Evolutionary conservation across 257 asterid genomes (phyloP).

Genomic region (Ocimum tenuiflorum): DNA sequence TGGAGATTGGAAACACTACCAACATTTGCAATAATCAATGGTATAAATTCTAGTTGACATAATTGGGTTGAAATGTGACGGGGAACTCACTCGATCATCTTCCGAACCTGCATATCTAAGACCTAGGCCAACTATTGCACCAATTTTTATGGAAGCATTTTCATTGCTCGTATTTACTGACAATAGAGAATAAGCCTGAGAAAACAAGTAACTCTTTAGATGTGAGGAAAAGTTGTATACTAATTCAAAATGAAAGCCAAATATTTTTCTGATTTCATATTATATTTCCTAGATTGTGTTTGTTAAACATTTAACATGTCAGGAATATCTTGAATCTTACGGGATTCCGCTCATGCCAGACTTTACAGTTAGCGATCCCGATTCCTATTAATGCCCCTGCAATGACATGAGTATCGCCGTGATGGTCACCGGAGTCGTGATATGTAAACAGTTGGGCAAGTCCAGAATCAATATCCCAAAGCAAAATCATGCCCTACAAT

Average conservation of each 20-base stretch:
- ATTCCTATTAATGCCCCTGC: slow-evolving; percentile 90
- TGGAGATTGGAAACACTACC: background rate
- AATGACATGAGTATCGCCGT: slow-evolving; percentile 59
- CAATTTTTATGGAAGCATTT: slow-evolving; percentile 69
- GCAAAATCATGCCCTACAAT: slow-evolving; percentile 83
- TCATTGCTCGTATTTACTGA: slow-evolving; percentile 67
- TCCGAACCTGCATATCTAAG: slow-evolving; percentile 96
- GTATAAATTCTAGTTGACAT: background rate
- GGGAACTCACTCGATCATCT: slow-evolving; percentile 55
- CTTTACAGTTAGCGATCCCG: slow-evolving; percentile 76
- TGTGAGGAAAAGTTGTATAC: slow-evolving; percentile 9
- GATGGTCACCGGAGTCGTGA: too few species aligned
- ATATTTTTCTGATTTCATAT: too few species aligned
- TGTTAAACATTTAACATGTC: too few species aligned
- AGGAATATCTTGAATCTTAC: slow-evolving; percentile 50
- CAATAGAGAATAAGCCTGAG: slow-evolving; percentile 83
- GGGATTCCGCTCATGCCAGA: slow-evolving; percentile 84
- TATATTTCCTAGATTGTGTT: too few species aligned
- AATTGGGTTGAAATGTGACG: background rate
- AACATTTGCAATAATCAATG: background rate
- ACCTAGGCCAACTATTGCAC: slow-evolving; percentile 97
- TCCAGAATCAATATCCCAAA: slow-evolving; percentile 95
- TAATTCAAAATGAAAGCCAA: background rate
- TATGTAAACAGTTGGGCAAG: slow-evolving; percentile 86
- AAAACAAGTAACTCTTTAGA: slow-evolving; percentile 11